Conservation (phyloP, 2,329 filamentous ascomycete genomes). For the Sclerotinia sclerotiorum region DNA sequence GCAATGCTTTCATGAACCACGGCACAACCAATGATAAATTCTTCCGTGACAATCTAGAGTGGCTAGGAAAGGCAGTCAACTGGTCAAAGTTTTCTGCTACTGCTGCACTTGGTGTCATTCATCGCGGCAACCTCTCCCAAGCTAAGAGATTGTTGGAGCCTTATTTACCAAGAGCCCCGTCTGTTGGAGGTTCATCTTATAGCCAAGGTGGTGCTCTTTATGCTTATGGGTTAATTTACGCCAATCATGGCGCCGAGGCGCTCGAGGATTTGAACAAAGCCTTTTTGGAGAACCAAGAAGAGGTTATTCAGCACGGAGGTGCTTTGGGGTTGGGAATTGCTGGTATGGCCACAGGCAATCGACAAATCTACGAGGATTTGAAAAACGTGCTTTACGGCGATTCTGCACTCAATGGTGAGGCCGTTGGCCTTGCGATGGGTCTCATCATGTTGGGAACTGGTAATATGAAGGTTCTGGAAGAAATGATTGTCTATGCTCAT, state of each 20-base stretch:
- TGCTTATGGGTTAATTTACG: conserved; percentile 92
- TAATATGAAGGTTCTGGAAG: conserved; percentile 86
- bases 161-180: conserved; percentile 79
- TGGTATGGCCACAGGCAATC: conserved; percentile 93
- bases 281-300: conserved; percentile 75
- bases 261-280: conserved; percentile 75
- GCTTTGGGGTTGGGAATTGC: conserved; percentile 94
- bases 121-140: conserved; percentile 90
- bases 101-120: conserved; percentile 92
- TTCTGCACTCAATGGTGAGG: conserved; percentile 94
- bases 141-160: conserved; percentile 91
- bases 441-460: conserved; percentile 98
- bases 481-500: conserved; percentile 97
- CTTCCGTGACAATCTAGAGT: conserved; percentile 96
- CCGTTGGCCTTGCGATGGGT: conserved; percentile 93
- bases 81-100: conserved; percentile 99
- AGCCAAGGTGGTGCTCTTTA: conserved; percentile 96
- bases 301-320: conserved; percentile 95
- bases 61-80: conserved; percentile 97
- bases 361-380: conserved; percentile 87
- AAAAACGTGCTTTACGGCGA: conserved; percentile 87
- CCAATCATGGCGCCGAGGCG: conserved; percentile 93
- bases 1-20: conserved; percentile 99
- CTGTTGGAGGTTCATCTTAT: conserved; percentile 83
- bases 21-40: conserved; percentile 98